These are phyloP conservation scores for Aspergillus flavus DNA, from an alignment of 2,329 filamentous ascomycete genomes.

Conservation along the genomic window DNA sequence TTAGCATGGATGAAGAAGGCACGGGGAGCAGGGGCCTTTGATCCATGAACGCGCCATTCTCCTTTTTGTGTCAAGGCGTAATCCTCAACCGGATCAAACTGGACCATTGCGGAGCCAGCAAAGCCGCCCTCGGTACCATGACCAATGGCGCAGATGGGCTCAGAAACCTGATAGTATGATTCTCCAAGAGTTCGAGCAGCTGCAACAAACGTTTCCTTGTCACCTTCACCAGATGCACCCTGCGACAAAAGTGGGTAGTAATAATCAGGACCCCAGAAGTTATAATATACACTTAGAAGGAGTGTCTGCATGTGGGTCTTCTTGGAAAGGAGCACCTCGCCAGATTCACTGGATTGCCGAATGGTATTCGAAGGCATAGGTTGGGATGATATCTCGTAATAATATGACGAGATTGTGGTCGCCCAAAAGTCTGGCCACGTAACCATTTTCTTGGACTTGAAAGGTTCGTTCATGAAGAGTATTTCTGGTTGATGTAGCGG, in stretches of 20 bases:
- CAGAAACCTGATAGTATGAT: conserved; percentile 47
- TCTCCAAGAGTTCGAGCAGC: conserved; percentile 46
- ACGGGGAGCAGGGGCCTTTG: conserved; percentile 31
- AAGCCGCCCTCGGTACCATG: conserved; percentile 32
- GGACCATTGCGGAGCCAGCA: conserved; percentile 42
- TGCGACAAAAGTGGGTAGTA: conserved; percentile 52
- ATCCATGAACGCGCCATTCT: conserved; percentile 27
- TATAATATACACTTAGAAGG: conserved; percentile 54
- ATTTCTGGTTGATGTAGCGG: conserved; percentile 45
- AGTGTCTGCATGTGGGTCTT: conserved; percentile 44
- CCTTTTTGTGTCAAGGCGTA: conserved; percentile 29
- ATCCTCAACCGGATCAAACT: conserved; percentile 41
- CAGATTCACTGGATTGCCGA: conserved; percentile 45
- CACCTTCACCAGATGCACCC: conserved; percentile 52
- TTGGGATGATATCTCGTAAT: conserved; percentile 42
- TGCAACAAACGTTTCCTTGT: conserved; percentile 55
- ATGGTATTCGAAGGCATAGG: conserved; percentile 24
- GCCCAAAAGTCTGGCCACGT: conserved; percentile 54
- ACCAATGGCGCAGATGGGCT: conserved; percentile 38
- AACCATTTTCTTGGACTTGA: conserved; percentile 44
- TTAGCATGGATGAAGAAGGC: conserved; percentile 47
- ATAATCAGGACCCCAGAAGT: conserved; percentile 48
- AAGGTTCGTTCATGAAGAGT: conserved; percentile 47
- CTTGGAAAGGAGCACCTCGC: conserved; percentile 51
- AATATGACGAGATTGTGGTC: conserved; percentile 40